Evolutionary conservation across 2,329 filamentous ascomycete species (phyloP).

Genomic region (Ceratocystiopsis minuta): DNA sequence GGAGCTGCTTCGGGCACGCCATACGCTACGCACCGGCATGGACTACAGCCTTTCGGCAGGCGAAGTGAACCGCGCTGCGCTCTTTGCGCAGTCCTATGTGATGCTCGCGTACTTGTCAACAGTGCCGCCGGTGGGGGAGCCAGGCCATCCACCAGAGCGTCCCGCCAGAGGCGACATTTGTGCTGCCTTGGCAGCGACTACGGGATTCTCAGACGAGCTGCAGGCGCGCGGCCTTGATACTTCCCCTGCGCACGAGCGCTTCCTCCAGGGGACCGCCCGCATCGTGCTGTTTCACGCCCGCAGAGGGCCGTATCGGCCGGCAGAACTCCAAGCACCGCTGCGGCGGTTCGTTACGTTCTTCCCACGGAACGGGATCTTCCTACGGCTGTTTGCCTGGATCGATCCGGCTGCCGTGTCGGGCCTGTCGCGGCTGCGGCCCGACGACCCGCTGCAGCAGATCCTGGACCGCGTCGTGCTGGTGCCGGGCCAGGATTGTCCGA

Average conservation of each 20-base stretch:
- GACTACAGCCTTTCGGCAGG: slow-evolving; percentile 37
- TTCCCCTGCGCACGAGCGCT: slow-evolving; percentile 34
- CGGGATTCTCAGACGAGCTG: slow-evolving; percentile 25
- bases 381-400: slow-evolving; percentile 55
- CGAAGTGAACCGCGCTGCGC: slow-evolving; percentile 27
- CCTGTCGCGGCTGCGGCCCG: slow-evolving; percentile 34
- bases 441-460: slow-evolving; percentile 57
- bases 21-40: slow-evolving; percentile 33
- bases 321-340: slow-evolving; percentile 44
- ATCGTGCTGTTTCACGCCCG: slow-evolving; percentile 50
- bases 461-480: slow-evolving; percentile 34
- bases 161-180: slow-evolving; percentile 29
- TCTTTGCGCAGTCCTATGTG: slow-evolving; percentile 42
- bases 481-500: slow-evolving; percentile 21
- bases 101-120: slow-evolving; percentile 47
- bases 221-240: slow-evolving; percentile 16
- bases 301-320: slow-evolving; percentile 48
- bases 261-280: slow-evolving; percentile 45
- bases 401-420: slow-evolving; percentile 26
- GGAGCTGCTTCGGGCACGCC: slow-evolving; percentile 32
- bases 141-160: slow-evolving; percentile 17
- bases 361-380: slow-evolving; percentile 59
- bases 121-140: slow-evolving; percentile 17
- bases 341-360: slow-evolving; percentile 42
- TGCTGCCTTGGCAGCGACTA: slow-evolving; percentile 26